Percentiles rank a stretch among this genome's conserved stretches.
phyloP scores from a whole-genome alignment of 345 rosid genomes.

The Punica granatum region DNA sequence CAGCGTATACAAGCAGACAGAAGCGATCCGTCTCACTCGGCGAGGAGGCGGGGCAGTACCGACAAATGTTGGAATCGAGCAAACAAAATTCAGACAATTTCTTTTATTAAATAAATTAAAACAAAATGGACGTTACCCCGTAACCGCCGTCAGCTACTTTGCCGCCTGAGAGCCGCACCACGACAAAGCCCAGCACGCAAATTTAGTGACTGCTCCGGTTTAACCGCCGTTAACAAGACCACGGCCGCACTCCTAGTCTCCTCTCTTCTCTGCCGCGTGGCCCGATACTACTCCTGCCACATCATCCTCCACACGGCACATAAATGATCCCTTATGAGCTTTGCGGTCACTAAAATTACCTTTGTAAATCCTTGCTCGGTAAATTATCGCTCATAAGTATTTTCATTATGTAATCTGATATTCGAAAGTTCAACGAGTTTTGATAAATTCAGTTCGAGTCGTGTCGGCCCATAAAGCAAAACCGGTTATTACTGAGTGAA shows the following conservation, averaged over 20 bases:
- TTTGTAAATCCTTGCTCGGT: too few relatives aligned
- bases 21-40: conserved; percentile 7
- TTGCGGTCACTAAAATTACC: too few relatives aligned
- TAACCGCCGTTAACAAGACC: not conserved
- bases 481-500: too few relatives aligned
- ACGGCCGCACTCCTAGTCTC: not conserved
- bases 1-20: not conserved
- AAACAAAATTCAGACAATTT: not conserved
- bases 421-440: too few relatives aligned
- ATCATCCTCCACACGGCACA: not conserved
- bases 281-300: not conserved
- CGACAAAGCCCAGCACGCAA: not conserved
- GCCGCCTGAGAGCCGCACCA: not conserved
- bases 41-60: conserved; percentile 1
- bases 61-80: conserved; percentile 10
- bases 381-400: too few relatives aligned
- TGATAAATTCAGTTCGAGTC: too few relatives aligned
- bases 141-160: conserved; percentile 4
- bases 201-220: not conserved
- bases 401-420: too few relatives aligned
- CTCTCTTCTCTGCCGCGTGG: rapidly evolving
- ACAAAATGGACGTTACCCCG: not conserved
- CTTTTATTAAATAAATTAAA: not conserved
- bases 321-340: too few relatives aligned
- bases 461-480: too few relatives aligned